These are phyloP conservation scores for Yarrowia sp. DNA, from an alignment of 805 yeast genomes.

Conservation along the genomic window DNA sequence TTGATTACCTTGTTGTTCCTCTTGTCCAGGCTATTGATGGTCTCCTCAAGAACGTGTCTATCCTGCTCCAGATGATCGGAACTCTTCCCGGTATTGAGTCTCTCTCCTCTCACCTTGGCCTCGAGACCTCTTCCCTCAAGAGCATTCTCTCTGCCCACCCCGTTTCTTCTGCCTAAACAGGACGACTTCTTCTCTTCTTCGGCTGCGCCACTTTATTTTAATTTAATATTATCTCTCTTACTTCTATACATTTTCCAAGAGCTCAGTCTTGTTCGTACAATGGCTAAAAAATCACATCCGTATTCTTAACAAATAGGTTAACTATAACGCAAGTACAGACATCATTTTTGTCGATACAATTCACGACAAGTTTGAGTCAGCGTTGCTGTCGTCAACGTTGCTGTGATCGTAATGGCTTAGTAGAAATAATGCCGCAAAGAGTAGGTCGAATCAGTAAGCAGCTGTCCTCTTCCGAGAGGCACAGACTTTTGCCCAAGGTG, in stretches of 20 bases:
- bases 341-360: too few relatives aligned
- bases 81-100: not conserved
- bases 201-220: not conserved
- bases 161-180: not conserved
- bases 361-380: too few relatives aligned
- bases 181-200: not conserved
- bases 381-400: too few relatives aligned
- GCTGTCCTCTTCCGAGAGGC: too few relatives aligned
- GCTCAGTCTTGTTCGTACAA: too few relatives aligned
- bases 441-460: too few relatives aligned
- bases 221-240: not conserved
- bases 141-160: not conserved
- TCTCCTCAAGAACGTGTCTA: slow-evolving; percentile 1
- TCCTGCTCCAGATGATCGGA: not conserved
- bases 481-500: too few relatives aligned
- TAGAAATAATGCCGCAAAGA: too few relatives aligned
- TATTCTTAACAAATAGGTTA: too few relatives aligned
- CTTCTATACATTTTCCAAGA: not conserved
- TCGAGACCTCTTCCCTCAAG: not conserved
- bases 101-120: not conserved
- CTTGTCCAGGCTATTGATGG: slow-evolving; percentile 25
- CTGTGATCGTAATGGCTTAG: too few relatives aligned
- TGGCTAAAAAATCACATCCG: too few relatives aligned
- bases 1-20: slow-evolving; percentile 21
- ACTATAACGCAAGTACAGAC: too few relatives aligned